Evolutionary conservation across 1,284 basidiomycete genomes (phyloP), one percentile per base, ranked within the genome.

Genomic region (Lentinula novae-zelandiae): DNA sequence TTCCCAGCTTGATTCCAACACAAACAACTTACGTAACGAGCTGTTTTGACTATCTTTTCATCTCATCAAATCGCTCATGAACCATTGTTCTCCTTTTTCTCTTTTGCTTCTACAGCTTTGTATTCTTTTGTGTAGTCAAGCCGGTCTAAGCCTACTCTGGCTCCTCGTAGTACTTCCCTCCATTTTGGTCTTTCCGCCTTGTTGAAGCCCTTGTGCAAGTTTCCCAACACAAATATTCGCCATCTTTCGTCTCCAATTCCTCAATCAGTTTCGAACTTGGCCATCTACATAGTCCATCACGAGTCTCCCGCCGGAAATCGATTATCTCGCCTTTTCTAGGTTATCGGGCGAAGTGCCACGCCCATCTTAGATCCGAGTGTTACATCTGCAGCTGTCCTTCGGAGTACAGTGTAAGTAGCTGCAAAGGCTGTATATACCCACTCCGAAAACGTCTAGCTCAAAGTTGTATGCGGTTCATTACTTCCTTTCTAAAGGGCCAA

Each of bases 191-290:
- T 15, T 20, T 53, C 31, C n/a, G 2, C n/a, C 27, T 53, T 20
- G 12, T n/a, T 27, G 31, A 17, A 38, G 31, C 10, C 34, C 13
- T 53, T 6, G 22, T n/a, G 12, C 15, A 38, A 38, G 15, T 51
- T 22, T 54, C 36, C 53, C 39, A 5, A 27, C 36, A 40, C 15
- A 54, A 54, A 40, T 17, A 42, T 54, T 54, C n/a, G 39, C 53
- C 53, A 54, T 54, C 53, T 54, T 22, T 20, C 53, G 53, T 54
- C 36, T 54, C n/a, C 52, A 53, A 53, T 53, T 39, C 34, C 15
- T 39, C 53, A 54, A 54, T 54, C 53, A 54, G 39, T 27, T 31
- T 27, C 38, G 4, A 42, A 20, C 22, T 39, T 10, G 10, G 17
- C 17, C 20, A 53, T 38, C 4, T 17, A n/a, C n/a, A n/a, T n/a